Base-by-base conservation (phyloP, 1,284 basidiomycete genomes). In the Cryptococcus floricola region DNA sequence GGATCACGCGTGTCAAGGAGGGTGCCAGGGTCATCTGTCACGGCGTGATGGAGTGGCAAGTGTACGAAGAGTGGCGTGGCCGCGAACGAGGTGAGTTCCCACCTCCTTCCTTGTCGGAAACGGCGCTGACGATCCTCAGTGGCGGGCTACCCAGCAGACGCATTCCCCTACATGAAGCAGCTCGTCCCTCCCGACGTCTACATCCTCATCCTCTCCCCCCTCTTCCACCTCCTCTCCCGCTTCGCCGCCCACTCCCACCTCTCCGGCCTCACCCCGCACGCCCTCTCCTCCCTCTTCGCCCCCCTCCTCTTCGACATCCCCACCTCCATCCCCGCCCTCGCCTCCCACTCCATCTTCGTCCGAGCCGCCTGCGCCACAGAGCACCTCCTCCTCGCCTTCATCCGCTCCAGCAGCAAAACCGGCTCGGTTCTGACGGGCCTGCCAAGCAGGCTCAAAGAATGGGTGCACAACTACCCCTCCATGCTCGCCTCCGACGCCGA, bases 201-300 rank as follows among this genome's bases (percentile, higher is more conserved):
- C 80, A 80, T 8, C 78, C 82, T 10, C 1, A 81, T 91, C 53
- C 75, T 92, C 50, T 73, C 83, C 56, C 83, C 85, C 0, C 77
- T 92, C 8, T 82, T 92, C 65, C 81, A 83, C 19, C 83, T 96
- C 28, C 80, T 94, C 38, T 83, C 85, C 2, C 85, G 88, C 18
- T 83, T 95, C 55, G 84, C 87, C 0, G 87, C 91, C 0, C 85
- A 94, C 69, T 87, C 87, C 5, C 61, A 82, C 83, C 16, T 83
- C 79, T 91, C 89, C 10, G 89, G 89, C 7, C 86, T 91, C 61
- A 91, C 89, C 0, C 89, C 89, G 1, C 86, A 88, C 28, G 85
- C 87, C 2, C 80, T 93, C 38, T 87, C 89, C 0, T 85, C 89
- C n/a, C 82, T 91, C n/a, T 94, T 94, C 73, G 88, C 87, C 0